Evolutionary conservation across 2,329 filamentous ascomycete genomes (phyloP).

Genomic region (Metarhizium rileyi): DNA sequence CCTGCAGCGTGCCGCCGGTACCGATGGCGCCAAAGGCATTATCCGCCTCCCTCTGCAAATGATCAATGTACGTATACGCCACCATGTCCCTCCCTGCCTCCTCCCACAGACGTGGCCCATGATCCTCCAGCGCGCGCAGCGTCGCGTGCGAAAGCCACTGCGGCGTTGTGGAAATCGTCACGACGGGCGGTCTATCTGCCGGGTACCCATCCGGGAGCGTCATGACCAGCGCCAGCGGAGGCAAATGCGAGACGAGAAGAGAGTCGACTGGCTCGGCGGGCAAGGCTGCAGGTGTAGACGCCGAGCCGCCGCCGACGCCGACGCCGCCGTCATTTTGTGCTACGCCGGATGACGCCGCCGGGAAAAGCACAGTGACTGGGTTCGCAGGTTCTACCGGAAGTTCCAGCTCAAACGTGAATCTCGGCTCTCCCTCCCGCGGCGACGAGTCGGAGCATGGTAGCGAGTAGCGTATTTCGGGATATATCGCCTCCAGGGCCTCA

Average conservation of each 20-base stretch:
- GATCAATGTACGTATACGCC: conserved; percentile 55
- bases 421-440: neutral
- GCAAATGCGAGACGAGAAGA: conserved; percentile 46
- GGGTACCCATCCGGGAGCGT: conserved; percentile 51
- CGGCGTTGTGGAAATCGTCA: conserved; percentile 43
- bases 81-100: conserved; percentile 50
- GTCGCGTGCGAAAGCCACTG: conserved; percentile 45
- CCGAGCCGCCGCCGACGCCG: neutral
- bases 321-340: neutral
- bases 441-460: conserved; percentile 17
- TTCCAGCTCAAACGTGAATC: conserved; percentile 44
- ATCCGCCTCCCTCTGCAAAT: conserved; percentile 48
- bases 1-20: conserved; percentile 36
- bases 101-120: conserved; percentile 49
- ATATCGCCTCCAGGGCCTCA: conserved; percentile 53
- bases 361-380: conserved; percentile 48
- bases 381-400: conserved; percentile 45
- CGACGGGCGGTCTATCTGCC: conserved; percentile 36
- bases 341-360: conserved; percentile 27
- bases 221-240: conserved; percentile 44
- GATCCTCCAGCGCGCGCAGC: conserved; percentile 38
- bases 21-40: conserved; percentile 49
- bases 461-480: conserved; percentile 47
- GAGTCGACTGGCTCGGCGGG: conserved; percentile 27
- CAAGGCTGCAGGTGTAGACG: neutral